Conservation (phyloP, 228 moss, liverwort and hornwort species). For the Sphagnum magellanicum region DNA sequence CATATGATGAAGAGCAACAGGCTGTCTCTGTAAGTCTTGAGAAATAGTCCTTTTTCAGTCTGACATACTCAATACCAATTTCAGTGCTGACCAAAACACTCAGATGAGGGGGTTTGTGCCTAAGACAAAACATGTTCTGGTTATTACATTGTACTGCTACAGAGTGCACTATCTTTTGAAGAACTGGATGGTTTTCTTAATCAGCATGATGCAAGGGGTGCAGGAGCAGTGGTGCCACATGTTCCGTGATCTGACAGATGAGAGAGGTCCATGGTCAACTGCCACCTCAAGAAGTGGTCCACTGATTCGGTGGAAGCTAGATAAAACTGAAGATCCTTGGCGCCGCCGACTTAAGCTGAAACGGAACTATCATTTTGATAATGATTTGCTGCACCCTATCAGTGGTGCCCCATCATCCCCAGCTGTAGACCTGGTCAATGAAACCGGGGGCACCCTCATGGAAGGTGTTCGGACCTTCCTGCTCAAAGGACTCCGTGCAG, state of each 20-base stretch:
- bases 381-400: conserved; percentile 56
- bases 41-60: too few relatives aligned
- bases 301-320: conserved; percentile 58
- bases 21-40: conserved; percentile 51
- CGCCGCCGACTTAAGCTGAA: conserved; percentile 65
- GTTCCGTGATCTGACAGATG: conserved; percentile 72
- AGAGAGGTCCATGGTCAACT: conserved; percentile 79
- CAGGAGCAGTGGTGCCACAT: conserved; percentile 89
- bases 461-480: conserved; percentile 54
- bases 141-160: too few relatives aligned
- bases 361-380: conserved; percentile 63
- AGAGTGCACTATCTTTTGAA: too few relatives aligned
- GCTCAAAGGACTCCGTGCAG: conserved; percentile 67
- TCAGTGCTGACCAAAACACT: too few relatives aligned
- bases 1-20: conserved; percentile 78
- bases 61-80: too few relatives aligned
- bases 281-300: conserved; percentile 59
- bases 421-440: conserved; percentile 37
- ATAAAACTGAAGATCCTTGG: conserved; percentile 74
- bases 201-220: too few relatives aligned
- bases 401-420: conserved; percentile 22
- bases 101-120: too few relatives aligned
- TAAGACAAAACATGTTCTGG: too few relatives aligned
- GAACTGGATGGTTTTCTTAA: too few relatives aligned
- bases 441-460: conserved; percentile 42